A percentile compares a stretch with the other conserved stretches of the same genome.
Evolutionary conservation across 129 eudicot species (phyloP).

Genomic region (Helianthus tuberosus): DNA sequence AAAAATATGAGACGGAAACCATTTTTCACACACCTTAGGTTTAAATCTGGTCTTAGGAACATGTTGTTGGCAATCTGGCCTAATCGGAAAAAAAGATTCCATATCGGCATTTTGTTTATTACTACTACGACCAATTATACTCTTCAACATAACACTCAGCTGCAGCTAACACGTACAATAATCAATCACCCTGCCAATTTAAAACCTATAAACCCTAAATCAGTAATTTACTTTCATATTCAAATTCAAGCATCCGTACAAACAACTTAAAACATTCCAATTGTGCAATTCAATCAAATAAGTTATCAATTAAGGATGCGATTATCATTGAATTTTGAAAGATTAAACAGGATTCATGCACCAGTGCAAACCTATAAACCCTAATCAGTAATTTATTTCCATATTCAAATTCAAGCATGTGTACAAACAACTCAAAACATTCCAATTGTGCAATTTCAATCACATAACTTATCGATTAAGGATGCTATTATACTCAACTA

Average conservation of each 20-base stretch:
- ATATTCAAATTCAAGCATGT: too few species aligned
- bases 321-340: neutral
- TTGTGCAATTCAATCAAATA: constrained; percentile 12
- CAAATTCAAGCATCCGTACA: neutral
- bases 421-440: too few species aligned
- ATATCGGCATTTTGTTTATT: constrained; percentile 56
- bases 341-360: neutral
- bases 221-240: neutral
- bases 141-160: constrained; percentile 52
- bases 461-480: too few species aligned
- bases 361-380: too few species aligned
- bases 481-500: too few species aligned
- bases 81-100: constrained; percentile 63
- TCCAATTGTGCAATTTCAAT: too few species aligned
- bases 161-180: constrained; percentile 26
- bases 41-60: constrained; percentile 83
- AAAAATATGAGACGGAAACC: neutral
- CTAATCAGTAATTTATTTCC: too few species aligned
- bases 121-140: neutral
- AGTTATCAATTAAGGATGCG: neutral
- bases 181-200: constrained; percentile 17
- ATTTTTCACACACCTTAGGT: constrained; percentile 58
- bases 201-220: constrained; percentile 23
- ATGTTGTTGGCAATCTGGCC: constrained; percentile 72
- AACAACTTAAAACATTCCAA: constrained; percentile 13